Evolutionary conservation across 2,329 filamentous ascomycete species (phyloP), one percentile per base, ranked within the genome.

Genomic region (Cephalotrichum gorgonifer): DNA sequence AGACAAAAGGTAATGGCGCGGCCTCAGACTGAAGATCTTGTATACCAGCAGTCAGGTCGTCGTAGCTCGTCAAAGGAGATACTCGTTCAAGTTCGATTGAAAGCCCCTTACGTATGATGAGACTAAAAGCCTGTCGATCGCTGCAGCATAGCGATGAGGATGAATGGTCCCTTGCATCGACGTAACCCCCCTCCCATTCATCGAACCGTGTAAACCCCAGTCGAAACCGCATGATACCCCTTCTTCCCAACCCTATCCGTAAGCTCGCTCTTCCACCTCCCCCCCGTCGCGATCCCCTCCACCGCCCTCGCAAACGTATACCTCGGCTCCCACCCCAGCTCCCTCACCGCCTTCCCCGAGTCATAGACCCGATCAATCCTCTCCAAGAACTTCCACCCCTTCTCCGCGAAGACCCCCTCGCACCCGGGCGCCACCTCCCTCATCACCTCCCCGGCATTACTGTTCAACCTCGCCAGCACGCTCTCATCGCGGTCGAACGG

Each of bases 361-460:
- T 73, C 70, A 50, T 74, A 74, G 14, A 73, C 70, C 0, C 71
- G 56, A 48, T 73, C 70, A 17, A 74, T 54, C 31, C 69, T 56
- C 15, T 51, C 44, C 20, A 71, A 53, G 28, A 65, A 66, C 12
- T 43, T 56, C 70, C 70, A 73, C 1, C 59, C 60, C 43, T 55
- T 57, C 4, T 52, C 50, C 5, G 47, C 50, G 43, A 71, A 68
- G 1, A 66, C 60, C 1, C 50, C 53, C 5, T 53, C 56, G n/a
- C 58, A 58, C 7, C 49, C 59, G 0, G 64, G 63, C 4, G 59
- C 57, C 0, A 56, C 51, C 5, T 43, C 44, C 12, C 49, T 43
- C n/a, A 70, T 59, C 2, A 64, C 64, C 25, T 51, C 54, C 6
- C 51, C 60, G 2, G 65, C 65, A 38, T 61, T 58, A 14, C 30